phyloP scores from a whole-genome alignment of 1,139 yeast genomes.

The Suhomyces guaymorum region DNA sequence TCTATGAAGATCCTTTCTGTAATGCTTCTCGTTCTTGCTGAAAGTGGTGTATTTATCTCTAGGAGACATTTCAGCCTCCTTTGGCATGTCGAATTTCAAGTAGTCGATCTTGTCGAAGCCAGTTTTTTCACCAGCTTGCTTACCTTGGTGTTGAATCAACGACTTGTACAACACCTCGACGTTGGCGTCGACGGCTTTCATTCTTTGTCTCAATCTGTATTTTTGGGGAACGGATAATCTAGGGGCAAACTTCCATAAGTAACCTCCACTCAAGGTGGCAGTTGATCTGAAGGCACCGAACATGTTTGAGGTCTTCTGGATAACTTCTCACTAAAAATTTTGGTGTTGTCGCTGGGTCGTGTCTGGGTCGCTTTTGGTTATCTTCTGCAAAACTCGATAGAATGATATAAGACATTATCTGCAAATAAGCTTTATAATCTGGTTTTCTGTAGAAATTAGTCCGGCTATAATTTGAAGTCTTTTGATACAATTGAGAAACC shows the following conservation, averaged over 20 bases:
- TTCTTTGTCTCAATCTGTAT: constrained; percentile 76
- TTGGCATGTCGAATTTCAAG: constrained; percentile 63
- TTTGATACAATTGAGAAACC: too few species aligned
- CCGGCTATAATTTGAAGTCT: too few species aligned
- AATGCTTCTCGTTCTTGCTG: constrained; percentile 69
- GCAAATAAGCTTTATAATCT: too few species aligned
- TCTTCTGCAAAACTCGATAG: too few species aligned
- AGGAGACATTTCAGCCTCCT: constrained; percentile 76
- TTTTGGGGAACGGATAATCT: constrained; percentile 83
- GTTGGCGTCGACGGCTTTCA: constrained; percentile 78
- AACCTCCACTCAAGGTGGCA: constrained; percentile 69
- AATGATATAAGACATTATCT: too few species aligned
- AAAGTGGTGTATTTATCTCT: constrained; percentile 87
- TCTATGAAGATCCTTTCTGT: constrained; percentile 85
- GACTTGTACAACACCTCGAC: constrained; percentile 71
- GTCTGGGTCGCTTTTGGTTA: too few species aligned
- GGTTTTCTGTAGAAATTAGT: too few species aligned
- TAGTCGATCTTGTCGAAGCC: constrained; percentile 55
- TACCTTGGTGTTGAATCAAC: constrained; percentile 31
- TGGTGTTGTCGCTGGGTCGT: constrained; percentile 2
- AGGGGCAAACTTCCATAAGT: constrained; percentile 71
- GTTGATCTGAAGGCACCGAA: constrained; percentile 81
- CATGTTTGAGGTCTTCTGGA: constrained; percentile 43
- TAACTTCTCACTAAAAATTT: constrained; percentile 1
- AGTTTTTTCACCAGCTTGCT: constrained; percentile 38